phyloP scores from a whole-genome alignment of 495 filamentous ascomycete genomes.

The Penicillium subrubescens region DNA sequence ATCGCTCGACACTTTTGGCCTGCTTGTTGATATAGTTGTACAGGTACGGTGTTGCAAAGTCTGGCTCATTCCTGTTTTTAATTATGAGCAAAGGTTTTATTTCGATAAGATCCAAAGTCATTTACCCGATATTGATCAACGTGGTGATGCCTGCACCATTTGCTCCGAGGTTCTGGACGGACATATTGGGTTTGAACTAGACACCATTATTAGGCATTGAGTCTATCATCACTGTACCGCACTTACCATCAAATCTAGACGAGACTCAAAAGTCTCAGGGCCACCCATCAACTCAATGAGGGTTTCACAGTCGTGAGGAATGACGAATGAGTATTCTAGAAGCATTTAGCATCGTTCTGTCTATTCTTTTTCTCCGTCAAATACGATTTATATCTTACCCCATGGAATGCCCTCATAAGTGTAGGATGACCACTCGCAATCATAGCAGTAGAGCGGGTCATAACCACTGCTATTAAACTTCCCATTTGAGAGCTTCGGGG shows the following conservation, averaged over 20 bases:
- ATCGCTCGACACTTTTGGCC: slow-evolving; percentile 56
- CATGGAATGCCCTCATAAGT: slow-evolving; percentile 43
- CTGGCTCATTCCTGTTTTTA: slow-evolving; percentile 58
- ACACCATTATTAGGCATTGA: background rate
- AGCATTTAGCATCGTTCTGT: background rate
- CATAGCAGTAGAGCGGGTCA: slow-evolving; percentile 62
- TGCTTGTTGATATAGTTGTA: slow-evolving; percentile 70
- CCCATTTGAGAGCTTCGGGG: slow-evolving; percentile 55
- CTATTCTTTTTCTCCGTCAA: background rate
- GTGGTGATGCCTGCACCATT: slow-evolving; percentile 44
- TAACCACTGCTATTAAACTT: slow-evolving; percentile 53
- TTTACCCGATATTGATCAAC: slow-evolving; percentile 53
- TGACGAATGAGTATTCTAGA: slow-evolving; percentile 62
- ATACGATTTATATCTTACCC: slow-evolving; percentile 26
- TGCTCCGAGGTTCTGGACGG: slow-evolving; percentile 34
- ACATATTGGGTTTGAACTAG: slow-evolving; percentile 39
- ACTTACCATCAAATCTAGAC: slow-evolving; percentile 52
- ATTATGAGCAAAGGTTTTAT: background rate
- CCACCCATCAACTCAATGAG: slow-evolving; percentile 63
- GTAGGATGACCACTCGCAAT: slow-evolving; percentile 60
- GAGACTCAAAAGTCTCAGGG: slow-evolving; percentile 52
- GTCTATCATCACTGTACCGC: background rate
- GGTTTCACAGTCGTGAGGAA: slow-evolving; percentile 66
- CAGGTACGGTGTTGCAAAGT: slow-evolving; percentile 65
- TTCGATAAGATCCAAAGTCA: background rate